These are phyloP conservation scores for Colletotrichum brevisporum DNA, from an alignment of 2,329 filamentous ascomycete genomes.

Conservation along the genomic window DNA sequence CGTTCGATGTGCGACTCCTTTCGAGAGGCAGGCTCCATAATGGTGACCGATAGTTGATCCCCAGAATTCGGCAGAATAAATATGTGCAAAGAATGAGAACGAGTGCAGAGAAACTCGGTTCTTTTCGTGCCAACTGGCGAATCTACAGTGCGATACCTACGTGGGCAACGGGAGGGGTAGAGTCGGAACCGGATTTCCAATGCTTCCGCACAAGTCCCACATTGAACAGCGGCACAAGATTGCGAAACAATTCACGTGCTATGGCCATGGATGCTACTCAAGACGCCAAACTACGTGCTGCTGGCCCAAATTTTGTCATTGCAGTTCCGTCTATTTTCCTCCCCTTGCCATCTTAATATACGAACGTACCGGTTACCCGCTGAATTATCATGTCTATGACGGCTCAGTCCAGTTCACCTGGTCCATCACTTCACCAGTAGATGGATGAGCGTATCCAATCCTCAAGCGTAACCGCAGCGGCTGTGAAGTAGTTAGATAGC, in stretches of 20 bases:
- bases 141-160: too few species aligned
- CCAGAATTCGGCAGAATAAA: too few species aligned
- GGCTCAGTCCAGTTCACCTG: conserved; percentile 98
- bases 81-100: too few species aligned
- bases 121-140: too few species aligned
- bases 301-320: background rate
- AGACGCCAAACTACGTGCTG: background rate
- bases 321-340: conserved; percentile 33
- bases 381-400: conserved; percentile 49
- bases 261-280: background rate
- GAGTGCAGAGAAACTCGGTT: too few species aligned
- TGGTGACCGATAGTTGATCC: background rate
- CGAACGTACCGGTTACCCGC: background rate
- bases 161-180: too few species aligned
- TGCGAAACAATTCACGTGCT: background rate
- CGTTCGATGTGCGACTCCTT: conserved; percentile 73
- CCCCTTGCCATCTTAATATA: conserved; percentile 29
- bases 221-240: background rate
- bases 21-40: conserved; percentile 7
- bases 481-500: conserved; percentile 60
- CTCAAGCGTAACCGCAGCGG: conserved; percentile 87
- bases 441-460: conserved; percentile 82
- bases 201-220: background rate
- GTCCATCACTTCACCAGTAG: conserved; percentile 81
- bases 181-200: background rate